These are phyloP conservation scores for Vaccinium vitisidaea DNA, from an alignment of 148 eudicot species.

Conservation along the genomic window DNA sequence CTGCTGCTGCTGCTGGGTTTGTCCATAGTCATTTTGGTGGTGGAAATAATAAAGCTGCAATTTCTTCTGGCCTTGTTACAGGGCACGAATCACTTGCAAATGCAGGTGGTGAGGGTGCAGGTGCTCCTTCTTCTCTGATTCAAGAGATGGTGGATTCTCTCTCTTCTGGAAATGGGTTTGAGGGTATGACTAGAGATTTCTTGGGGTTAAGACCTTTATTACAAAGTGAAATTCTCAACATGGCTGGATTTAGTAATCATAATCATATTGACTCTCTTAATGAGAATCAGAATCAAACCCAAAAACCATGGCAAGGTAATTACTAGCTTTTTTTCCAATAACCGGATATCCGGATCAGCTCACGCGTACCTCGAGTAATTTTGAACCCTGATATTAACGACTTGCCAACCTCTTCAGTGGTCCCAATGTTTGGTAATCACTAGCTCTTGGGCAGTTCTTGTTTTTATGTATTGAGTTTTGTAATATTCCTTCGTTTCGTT, in stretches of 20 bases:
- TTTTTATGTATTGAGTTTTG: not conserved
- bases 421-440: too few species aligned
- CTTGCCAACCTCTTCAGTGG: too few species aligned
- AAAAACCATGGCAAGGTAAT: slow-evolving; percentile 35
- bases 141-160: slow-evolving; percentile 72
- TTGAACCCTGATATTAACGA: too few species aligned
- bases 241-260: slow-evolving; percentile 50
- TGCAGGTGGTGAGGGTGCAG: slow-evolving; percentile 8
- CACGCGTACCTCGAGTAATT: too few species aligned
- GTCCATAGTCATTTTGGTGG: slow-evolving; percentile 37
- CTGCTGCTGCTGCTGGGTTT: slow-evolving; percentile 13
- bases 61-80: not conserved
- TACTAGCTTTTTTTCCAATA: too few species aligned
- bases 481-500: not conserved
- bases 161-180: slow-evolving; percentile 32
- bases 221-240: slow-evolving; percentile 52
- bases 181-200: slow-evolving; percentile 82
- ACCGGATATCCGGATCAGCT: too few species aligned
- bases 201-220: slow-evolving; percentile 73
- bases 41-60: slow-evolving; percentile 29
- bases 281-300: slow-evolving; percentile 27
- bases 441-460: not conserved
- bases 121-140: slow-evolving; percentile 29
- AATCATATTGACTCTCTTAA: slow-evolving; percentile 20
- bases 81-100: slow-evolving; percentile 10